Evolutionary conservation across 768 basidiomycete genomes (phyloP), one percentile per base, ranked within the genome.

Genomic region (Boletus huronensis): DNA sequence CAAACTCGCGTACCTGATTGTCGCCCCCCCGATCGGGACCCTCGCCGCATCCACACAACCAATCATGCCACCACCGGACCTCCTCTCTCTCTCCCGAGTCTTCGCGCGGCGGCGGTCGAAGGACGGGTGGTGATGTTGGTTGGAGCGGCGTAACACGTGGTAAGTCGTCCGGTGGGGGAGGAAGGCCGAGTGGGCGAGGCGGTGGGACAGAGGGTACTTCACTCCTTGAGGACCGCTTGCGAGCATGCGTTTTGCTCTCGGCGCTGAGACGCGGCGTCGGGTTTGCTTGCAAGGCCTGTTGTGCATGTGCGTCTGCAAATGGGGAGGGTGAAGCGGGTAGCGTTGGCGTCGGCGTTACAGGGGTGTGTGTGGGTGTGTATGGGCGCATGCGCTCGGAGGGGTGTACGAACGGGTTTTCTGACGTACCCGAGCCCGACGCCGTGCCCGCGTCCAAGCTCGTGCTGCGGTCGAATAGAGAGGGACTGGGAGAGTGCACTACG

Each of bases 21-120:
- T 90, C 84, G 6, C 86, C 87, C 41, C 83, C 86, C 16, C 87
- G 77, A 68, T 88, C 84, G 3, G 81, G 73, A n/a, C 85, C 84
- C 65, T 90, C 88, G 17, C 82, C 75, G 59, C 88, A 89, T 13
- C 89, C 89, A 67, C 89, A 91, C 57, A 91, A 67, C 88, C 88
- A 90, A 31, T 91, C 89, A 65, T 89, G 88, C 89, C 89, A 91
- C 89, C 89, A 91, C 56, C 80, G 72, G 5, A 77, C 74, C 47
- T 76, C 72, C 40, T 70, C 72, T 26, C 58, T 64, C 35, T 69
- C 72, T n/a, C 69, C 60, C 5, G 58, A 54, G 19, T 67, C 54
- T 34, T 42, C 19, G 32, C 41, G 61, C 11, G 35, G 64, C 10
- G 54, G 64, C 17, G 71, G 67, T 40, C 64, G 55, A 43, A 73